phyloP scores from a whole-genome alignment of 2,329 filamentous ascomycete genomes.

The Hansfordia pulvinata region DNA sequence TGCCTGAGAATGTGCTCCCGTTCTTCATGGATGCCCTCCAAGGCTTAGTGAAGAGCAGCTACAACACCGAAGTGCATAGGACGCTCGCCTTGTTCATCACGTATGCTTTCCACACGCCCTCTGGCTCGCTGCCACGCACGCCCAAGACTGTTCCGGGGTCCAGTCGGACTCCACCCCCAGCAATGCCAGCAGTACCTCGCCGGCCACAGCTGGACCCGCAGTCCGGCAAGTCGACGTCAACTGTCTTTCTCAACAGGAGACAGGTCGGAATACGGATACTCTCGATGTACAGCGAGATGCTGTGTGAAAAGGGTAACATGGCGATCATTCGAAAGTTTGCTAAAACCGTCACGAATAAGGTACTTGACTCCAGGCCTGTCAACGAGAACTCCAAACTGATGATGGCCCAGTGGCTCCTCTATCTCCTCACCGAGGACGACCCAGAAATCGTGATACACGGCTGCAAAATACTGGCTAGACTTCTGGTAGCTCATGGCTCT shows the following conservation, averaged over 20 bases:
- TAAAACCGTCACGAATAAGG: constrained; percentile 89
- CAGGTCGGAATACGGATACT: constrained; percentile 65
- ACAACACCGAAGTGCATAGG: constrained; percentile 73
- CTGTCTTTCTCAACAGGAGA: constrained; percentile 41
- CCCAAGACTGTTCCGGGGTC: constrained; percentile 28
- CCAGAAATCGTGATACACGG: constrained; percentile 70
- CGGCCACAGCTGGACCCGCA: constrained; percentile 22
- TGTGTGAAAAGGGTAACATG: constrained; percentile 60
- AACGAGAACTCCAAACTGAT: constrained; percentile 17
- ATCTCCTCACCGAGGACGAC: constrained; percentile 78
- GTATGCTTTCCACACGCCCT: constrained; percentile 62
- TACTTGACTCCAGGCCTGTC: constrained; percentile 24
- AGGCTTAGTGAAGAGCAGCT: constrained; percentile 64
- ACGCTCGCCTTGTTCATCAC: constrained; percentile 87
- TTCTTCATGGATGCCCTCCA: constrained; percentile 71
- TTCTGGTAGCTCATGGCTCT: constrained; percentile 71
- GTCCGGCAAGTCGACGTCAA: constrained; percentile 15
- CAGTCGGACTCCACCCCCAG: no score
- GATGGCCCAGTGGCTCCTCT: constrained; percentile 64
- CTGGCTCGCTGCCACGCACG: constrained; percentile 34
- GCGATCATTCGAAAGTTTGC: constrained; percentile 75
- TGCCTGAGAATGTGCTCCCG: constrained; percentile 57
- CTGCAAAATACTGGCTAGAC: constrained; percentile 67
- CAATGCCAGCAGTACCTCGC: no score
- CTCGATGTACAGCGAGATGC: constrained; percentile 60